Base-by-base conservation (phyloP, 148 eudicot genomes). In the Cornus suecica region DNA sequence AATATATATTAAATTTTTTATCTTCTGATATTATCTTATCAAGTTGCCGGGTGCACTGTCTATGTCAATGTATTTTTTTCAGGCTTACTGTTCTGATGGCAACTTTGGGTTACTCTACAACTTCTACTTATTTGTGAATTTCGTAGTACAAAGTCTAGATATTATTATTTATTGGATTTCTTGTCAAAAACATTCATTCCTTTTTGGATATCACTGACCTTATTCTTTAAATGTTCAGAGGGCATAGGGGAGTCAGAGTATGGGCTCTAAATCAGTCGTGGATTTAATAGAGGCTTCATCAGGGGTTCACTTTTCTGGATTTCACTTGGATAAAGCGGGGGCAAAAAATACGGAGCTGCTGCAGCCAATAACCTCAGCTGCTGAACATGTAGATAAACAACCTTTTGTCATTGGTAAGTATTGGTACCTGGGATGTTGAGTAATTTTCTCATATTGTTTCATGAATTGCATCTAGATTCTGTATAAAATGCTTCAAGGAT, bases 291-390 rank as follows among this genome's bases (percentile, higher is more conserved):
- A 89, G 80, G 87, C 90, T 81, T 89, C 94, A 75, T 88, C 97
- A 58, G 92, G 92, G 74, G 97, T 66, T 78, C 99, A 95, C 87
- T 95, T 85, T 84, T 92, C 99, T 76, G 99, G 99, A 74, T 91
- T 95, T 82, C 99, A 93, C 80, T 75, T 91, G 86, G 80, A 92
- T 81, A 89, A 78, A 67, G 75, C 76, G 82, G 80, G 80, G 77
- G 72, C 81, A 64, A 83, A 82, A 65, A 81, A 83, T 82, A 81
- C 91, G 29, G 86, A 76, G 74, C 83, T 80, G 72, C 93, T 85
- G 68, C 88, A 76, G 77, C 88, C 90, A 66, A 89, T 91, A 62
- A 81, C 87, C 23, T 92, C 98, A 74, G 67, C 86, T 13, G 75
- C 90, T 61, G 94, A 90, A 77, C 85, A 81, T 83, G 71, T 83